These are phyloP conservation scores for Nicotiana tomentosiformis DNA, from an alignment of 257 asterid genomes.

Conservation along the genomic window DNA sequence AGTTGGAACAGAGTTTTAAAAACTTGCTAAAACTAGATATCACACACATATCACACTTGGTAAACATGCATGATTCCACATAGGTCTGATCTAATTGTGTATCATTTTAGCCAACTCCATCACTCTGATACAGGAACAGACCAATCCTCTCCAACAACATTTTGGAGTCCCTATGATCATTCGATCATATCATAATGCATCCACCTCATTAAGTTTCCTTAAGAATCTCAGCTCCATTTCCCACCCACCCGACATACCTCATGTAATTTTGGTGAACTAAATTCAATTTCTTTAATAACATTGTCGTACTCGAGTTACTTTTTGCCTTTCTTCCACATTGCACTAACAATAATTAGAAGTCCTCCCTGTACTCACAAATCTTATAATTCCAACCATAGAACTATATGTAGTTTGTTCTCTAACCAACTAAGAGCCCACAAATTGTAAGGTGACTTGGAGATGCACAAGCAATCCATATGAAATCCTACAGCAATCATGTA, in stretches of 20 bases:
- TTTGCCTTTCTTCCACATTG: not conserved
- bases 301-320: not conserved
- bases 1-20: not conserved
- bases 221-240: not conserved
- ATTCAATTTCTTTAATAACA: not conserved
- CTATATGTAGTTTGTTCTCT: not conserved
- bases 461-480: not conserved
- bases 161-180: not conserved
- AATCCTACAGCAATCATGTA: not conserved
- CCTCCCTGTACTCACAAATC: not conserved
- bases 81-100: not conserved
- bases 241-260: not conserved
- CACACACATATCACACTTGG: not conserved
- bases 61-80: not conserved
- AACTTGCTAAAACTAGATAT: not conserved
- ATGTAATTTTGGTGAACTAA: not conserved
- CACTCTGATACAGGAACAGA: not conserved
- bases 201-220: not conserved
- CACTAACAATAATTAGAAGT: not conserved
- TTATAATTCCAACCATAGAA: not conserved
- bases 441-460: not conserved
- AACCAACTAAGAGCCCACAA: constrained; percentile 1
- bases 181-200: not conserved
- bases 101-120: not conserved
- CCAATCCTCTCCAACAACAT: not conserved